Evolutionary conservation across 2,329 filamentous ascomycete genomes (phyloP).

Genomic region (Uncinocarpus reesii): DNA sequence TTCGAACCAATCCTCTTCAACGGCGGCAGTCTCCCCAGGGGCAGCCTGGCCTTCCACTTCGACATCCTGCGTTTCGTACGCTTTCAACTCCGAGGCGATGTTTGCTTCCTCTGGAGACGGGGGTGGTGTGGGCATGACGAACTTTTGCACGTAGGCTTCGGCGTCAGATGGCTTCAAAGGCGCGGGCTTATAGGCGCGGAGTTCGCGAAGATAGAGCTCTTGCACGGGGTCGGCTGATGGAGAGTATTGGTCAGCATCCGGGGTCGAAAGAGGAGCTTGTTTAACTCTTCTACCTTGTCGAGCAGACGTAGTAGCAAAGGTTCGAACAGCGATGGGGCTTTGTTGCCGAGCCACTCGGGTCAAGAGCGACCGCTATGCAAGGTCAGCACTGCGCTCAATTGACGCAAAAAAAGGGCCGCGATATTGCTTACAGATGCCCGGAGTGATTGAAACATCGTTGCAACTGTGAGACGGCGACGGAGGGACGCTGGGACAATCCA

Average conservation of each 20-base stretch:
- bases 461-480: slow-evolving; percentile 9
- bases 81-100: slow-evolving; percentile 80
- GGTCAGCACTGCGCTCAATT: slow-evolving; percentile 20
- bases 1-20: slow-evolving; percentile 70
- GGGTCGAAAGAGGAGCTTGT: slow-evolving; percentile 27
- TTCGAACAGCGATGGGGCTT: slow-evolving; percentile 48
- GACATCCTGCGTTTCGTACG: slow-evolving; percentile 87
- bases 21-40: slow-evolving; percentile 50
- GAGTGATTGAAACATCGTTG: slow-evolving; percentile 19
- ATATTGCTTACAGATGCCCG: slow-evolving; percentile 16
- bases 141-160: slow-evolving; percentile 84
- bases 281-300: slow-evolving; percentile 48
- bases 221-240: slow-evolving; percentile 87
- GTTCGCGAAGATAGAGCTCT: slow-evolving; percentile 92
- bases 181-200: slow-evolving; percentile 87
- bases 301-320: slow-evolving; percentile 52
- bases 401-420: slow-evolving; percentile 8
- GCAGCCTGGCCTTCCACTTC: slow-evolving; percentile 83
- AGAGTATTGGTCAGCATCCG: slow-evolving; percentile 9
- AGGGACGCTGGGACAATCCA: slow-evolving; percentile 8
- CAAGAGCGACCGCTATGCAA: slow-evolving; percentile 49
- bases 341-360: slow-evolving; percentile 51
- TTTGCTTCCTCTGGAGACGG: slow-evolving; percentile 87
- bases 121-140: slow-evolving; percentile 68
- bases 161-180: slow-evolving; percentile 75